Percentiles rank a stretch among this genome's conserved stretches.
phyloP scores from a whole-genome alignment of 2,329 filamentous ascomycete species.

The Coniella vitis region DNA sequence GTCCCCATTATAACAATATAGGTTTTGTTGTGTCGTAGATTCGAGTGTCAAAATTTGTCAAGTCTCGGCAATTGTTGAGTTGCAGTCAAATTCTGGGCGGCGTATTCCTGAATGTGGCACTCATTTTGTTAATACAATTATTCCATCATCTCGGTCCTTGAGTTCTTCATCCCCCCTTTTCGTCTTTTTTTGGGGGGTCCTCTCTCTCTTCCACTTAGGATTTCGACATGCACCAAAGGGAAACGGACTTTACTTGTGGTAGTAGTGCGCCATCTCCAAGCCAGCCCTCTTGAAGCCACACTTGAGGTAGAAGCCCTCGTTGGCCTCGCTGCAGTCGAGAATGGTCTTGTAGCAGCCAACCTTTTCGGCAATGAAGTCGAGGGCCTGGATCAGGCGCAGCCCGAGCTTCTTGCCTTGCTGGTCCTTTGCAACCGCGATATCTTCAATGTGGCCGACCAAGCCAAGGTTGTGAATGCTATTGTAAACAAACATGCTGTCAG shows the following conservation, averaged over 20 bases:
- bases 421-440: conserved; percentile 90
- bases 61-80: too few species aligned
- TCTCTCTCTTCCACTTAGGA: too few species aligned
- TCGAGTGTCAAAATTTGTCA: too few species aligned
- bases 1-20: too few species aligned
- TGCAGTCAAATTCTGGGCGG: too few species aligned
- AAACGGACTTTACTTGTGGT: conserved; percentile 40
- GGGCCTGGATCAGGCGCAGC: conserved; percentile 83
- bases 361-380: conserved; percentile 80
- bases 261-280: conserved; percentile 95
- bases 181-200: not conserved
- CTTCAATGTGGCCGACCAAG: conserved; percentile 90
- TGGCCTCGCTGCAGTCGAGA: conserved; percentile 90
- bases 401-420: conserved; percentile 98
- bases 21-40: too few species aligned
- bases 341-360: conserved; percentile 97
- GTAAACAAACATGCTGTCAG: not conserved
- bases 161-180: too few species aligned
- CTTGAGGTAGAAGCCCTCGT: conserved; percentile 97
- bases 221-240: too few species aligned
- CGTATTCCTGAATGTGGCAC: too few species aligned
- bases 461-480: conserved; percentile 70
- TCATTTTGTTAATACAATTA: too few species aligned
- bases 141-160: not conserved
- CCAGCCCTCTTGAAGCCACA: conserved; percentile 91